These are phyloP conservation scores for Wolfiporia cocos DNA, from an alignment of 1,284 basidiomycete species.

Conservation along the genomic window DNA sequence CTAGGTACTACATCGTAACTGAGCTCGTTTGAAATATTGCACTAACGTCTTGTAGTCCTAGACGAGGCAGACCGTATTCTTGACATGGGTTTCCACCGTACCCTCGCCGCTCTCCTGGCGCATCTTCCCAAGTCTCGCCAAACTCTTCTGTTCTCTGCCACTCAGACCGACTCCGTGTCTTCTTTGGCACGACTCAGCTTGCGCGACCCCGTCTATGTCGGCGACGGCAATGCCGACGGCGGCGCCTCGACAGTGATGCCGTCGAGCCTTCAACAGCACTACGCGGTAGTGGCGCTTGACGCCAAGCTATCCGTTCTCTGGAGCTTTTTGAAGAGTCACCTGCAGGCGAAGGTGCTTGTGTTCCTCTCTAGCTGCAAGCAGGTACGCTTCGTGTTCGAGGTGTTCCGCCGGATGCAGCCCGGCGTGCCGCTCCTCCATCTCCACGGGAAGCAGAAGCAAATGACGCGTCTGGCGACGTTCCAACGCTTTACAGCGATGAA, in stretches of 20 bases:
- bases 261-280: constrained; percentile 84
- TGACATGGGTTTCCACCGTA: constrained; percentile 93
- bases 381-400: constrained; percentile 95
- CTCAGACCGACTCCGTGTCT: constrained; percentile 88
- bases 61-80: constrained; percentile 97
- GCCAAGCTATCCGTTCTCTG: constrained; percentile 90
- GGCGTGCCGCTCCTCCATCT: constrained; percentile 88
- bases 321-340: constrained; percentile 93
- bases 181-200: constrained; percentile 91
- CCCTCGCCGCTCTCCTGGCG: constrained; percentile 84
- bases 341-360: constrained; percentile 89
- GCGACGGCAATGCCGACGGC: constrained; percentile 43
- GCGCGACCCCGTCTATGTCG: constrained; percentile 78
- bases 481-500: constrained; percentile 75
- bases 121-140: constrained; percentile 86
- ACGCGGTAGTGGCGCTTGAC: constrained; percentile 80
- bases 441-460: constrained; percentile 97
- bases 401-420: constrained; percentile 92
- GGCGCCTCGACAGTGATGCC: constrained; percentile 50
- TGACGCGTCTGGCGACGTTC: constrained; percentile 80
- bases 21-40: too few relatives aligned
- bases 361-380: constrained; percentile 97
- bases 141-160: constrained; percentile 95
- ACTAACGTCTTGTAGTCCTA: constrained; percentile 51
- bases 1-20: constrained; percentile 77